Conservation (phyloP, 2,329 filamentous ascomycete genomes). For the Diaporthe citri region DNA sequence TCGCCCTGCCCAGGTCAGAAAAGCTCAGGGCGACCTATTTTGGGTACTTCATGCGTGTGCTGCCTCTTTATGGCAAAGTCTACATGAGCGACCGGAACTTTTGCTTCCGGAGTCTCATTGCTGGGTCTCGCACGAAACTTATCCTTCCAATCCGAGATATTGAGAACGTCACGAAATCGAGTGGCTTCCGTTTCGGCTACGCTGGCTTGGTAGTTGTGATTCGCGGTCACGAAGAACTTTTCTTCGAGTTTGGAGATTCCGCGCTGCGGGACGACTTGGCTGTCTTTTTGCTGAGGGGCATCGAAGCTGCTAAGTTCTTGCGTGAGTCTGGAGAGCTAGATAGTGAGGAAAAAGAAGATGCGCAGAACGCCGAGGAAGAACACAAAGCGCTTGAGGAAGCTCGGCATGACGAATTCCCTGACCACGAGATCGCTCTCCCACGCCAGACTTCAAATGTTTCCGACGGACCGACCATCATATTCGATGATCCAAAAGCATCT, state of each 20-base stretch:
- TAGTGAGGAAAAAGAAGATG: slow-evolving; percentile 77
- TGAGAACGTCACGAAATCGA: slow-evolving; percentile 94
- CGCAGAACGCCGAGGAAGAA: slow-evolving; percentile 82
- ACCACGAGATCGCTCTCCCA: slow-evolving; percentile 65
- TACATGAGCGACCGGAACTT: slow-evolving; percentile 91
- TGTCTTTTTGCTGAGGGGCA: slow-evolving; percentile 80
- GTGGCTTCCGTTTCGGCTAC: slow-evolving; percentile 92
- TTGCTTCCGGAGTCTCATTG: slow-evolving; percentile 92
- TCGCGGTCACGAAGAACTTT: slow-evolving; percentile 92
- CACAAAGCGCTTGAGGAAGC: slow-evolving; percentile 84
- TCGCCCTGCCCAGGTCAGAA: slow-evolving; percentile 87
- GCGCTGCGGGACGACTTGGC: slow-evolving; percentile 91
- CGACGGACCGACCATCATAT: slow-evolving; percentile 81
- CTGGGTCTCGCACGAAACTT: slow-evolving; percentile 90
- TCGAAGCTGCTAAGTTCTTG: slow-evolving; percentile 80
- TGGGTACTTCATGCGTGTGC: slow-evolving; percentile 87
- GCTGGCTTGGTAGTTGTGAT: slow-evolving; percentile 94
- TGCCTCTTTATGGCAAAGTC: slow-evolving; percentile 95
- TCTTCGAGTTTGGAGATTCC: slow-evolving; percentile 88
- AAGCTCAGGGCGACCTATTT: slow-evolving; percentile 91
- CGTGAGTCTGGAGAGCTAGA: slow-evolving; percentile 77
- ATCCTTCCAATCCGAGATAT: slow-evolving; percentile 92
- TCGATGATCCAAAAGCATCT: slow-evolving; percentile 90
- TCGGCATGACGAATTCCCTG: slow-evolving; percentile 65
- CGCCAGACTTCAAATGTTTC: slow-evolving; percentile 58